phyloP scores from a whole-genome alignment of 441 rosid genomes.

The Gossypium schwendimanii region DNA sequence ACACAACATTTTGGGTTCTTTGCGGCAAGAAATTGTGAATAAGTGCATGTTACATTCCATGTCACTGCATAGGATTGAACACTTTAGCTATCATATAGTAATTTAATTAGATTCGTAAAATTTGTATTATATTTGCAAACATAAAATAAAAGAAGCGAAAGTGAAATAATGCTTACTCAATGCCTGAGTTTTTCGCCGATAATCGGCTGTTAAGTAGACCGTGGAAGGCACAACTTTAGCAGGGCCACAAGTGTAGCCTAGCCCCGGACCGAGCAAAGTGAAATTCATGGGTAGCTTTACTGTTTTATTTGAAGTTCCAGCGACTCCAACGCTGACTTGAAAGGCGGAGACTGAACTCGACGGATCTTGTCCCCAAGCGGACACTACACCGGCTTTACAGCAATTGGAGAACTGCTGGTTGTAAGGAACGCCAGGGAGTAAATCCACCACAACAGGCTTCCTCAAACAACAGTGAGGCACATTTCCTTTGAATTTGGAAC shows the following conservation, averaged over 20 bases:
- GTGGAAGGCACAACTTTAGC: slow-evolving; percentile 50
- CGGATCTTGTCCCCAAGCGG: slow-evolving; percentile 65
- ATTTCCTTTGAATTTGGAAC: slow-evolving; percentile 60
- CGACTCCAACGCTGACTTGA: slow-evolving; percentile 51
- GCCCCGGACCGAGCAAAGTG: slow-evolving; percentile 55
- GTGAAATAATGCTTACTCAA: slow-evolving; percentile 35
- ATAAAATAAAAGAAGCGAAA: not conserved
- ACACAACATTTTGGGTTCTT: slow-evolving; percentile 65
- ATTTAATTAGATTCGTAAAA: not conserved
- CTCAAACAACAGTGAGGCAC: slow-evolving; percentile 60
- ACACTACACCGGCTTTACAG: slow-evolving; percentile 52
- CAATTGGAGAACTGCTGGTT: slow-evolving; percentile 59
- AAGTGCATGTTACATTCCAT: slow-evolving; percentile 76
- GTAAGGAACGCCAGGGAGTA: slow-evolving; percentile 61
- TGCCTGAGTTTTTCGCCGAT: slow-evolving; percentile 56
- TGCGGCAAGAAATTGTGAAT: slow-evolving; percentile 57
- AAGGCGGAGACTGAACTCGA: slow-evolving; percentile 45
- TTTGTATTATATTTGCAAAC: not conserved
- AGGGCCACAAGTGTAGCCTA: slow-evolving; percentile 67
- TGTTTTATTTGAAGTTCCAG: slow-evolving; percentile 59
- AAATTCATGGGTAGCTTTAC: slow-evolving; percentile 52
- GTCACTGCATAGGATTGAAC: slow-evolving; percentile 42
- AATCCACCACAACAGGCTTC: slow-evolving; percentile 47
- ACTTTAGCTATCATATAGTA: not conserved
- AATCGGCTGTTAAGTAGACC: slow-evolving; percentile 39